Conservation (phyloP, 768 basidiomycete genomes). For the Hemileccinum rubropunctum region DNA sequence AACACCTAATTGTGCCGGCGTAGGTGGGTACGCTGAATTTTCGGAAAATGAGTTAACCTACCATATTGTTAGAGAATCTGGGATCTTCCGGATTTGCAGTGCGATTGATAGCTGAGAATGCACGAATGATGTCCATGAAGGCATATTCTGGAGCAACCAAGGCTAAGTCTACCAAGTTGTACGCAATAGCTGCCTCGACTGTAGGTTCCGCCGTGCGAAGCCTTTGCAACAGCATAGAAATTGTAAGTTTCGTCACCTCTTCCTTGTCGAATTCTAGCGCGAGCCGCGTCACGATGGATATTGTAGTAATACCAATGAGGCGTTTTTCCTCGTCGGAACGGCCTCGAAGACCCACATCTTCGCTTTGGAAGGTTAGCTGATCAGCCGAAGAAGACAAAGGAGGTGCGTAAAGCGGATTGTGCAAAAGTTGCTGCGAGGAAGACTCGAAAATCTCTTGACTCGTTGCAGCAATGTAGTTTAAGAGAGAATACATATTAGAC, state of each 20-base stretch:
- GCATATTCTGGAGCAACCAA: conserved; percentile 71
- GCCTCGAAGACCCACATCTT: conserved; percentile 62
- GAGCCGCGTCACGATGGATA: conserved; percentile 84
- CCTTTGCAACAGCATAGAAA: conserved; percentile 91
- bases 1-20: conserved; percentile 52
- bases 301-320: conserved; percentile 84
- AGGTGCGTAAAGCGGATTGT: conserved; percentile 39
- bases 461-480: conserved; percentile 87
- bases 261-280: conserved; percentile 85
- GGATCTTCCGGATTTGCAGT: conserved; percentile 89
- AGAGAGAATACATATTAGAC: conserved; percentile 95
- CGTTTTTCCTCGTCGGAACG: conserved; percentile 82
- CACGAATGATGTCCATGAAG: conserved; percentile 79
- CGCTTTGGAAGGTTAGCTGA: conserved; percentile 50
- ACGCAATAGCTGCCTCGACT: conserved; percentile 88
- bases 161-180: conserved; percentile 88
- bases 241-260: conserved; percentile 85
- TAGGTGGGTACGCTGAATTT: not conserved
- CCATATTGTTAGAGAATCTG: conserved; percentile 87
- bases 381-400: conserved; percentile 37
- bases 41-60: conserved; percentile 25
- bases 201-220: conserved; percentile 81
- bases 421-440: conserved; percentile 42
- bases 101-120: conserved; percentile 82
- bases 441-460: conserved; percentile 70